phyloP scores from a whole-genome alignment of 768 basidiomycete species.

The Tephrocybe sp. region DNA sequence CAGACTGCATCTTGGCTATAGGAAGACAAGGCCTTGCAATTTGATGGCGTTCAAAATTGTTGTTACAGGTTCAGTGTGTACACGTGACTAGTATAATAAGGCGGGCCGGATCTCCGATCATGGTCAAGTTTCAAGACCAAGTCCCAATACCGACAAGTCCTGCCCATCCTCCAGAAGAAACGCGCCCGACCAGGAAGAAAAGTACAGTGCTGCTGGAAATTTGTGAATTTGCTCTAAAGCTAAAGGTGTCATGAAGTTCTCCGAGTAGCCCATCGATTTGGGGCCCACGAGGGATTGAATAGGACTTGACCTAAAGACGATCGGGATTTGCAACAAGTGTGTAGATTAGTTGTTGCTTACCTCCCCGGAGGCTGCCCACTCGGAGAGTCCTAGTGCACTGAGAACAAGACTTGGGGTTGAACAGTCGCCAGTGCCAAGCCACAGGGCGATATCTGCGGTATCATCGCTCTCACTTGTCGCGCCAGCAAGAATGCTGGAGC shows the following conservation, averaged over 20 bases:
- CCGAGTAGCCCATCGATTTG: slow-evolving; percentile 7
- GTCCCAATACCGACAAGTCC: slow-evolving; percentile 36
- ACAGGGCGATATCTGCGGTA: slow-evolving; percentile 49
- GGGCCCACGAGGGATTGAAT: neutral
- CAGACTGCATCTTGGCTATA: slow-evolving; percentile 14
- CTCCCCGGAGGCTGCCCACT: slow-evolving; percentile 17
- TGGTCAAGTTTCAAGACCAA: slow-evolving; percentile 31
- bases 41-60: neutral
- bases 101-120: neutral
- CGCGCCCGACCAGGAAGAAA: slow-evolving; percentile 38
- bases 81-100: slow-evolving; percentile 10
- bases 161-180: slow-evolving; percentile 28
- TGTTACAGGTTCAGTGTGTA: neutral
- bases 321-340: slow-evolving; percentile 8
- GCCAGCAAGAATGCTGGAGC: slow-evolving; percentile 54
- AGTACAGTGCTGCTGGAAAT: slow-evolving; percentile 25
- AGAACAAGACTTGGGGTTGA: slow-evolving; percentile 26
- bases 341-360: no score
- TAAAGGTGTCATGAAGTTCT: slow-evolving; percentile 20
- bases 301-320: slow-evolving; percentile 3
- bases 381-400: slow-evolving; percentile 28
- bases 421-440: slow-evolving; percentile 45
- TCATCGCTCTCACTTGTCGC: slow-evolving; percentile 57
- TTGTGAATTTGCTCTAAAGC: slow-evolving; percentile 23
- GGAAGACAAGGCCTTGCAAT: neutral